These are phyloP conservation scores for Fusarium continuum DNA, from an alignment of 2,329 filamentous ascomycete species.

Conservation along the genomic window DNA sequence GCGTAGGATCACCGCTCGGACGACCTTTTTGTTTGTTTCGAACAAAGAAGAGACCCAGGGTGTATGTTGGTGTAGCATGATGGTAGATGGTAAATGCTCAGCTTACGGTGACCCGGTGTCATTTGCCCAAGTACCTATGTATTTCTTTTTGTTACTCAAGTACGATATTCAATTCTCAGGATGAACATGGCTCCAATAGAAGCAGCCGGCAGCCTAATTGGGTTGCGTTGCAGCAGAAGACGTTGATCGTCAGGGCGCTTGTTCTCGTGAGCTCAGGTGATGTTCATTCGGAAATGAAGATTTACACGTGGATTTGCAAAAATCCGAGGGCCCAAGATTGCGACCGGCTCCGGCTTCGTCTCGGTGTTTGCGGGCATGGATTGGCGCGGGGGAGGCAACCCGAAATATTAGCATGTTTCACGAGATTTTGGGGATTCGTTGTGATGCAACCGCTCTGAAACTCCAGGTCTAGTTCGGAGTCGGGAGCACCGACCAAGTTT, in stretches of 20 bases:
- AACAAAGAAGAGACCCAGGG: slow-evolving; percentile 26
- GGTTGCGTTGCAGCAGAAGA: background rate
- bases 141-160: background rate
- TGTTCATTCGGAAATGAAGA: slow-evolving; percentile 28
- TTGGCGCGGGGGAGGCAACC: slow-evolving; percentile 38
- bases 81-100: slow-evolving; percentile 1
- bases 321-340: slow-evolving; percentile 10
- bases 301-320: slow-evolving; percentile 18
- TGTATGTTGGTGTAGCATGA: slow-evolving; percentile 1
- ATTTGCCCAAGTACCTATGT: background rate
- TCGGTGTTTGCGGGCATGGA: slow-evolving; percentile 30
- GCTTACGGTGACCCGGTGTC: background rate
- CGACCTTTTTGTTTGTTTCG: slow-evolving; percentile 17
- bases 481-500: slow-evolving; percentile 17
- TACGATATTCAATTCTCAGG: too few relatives aligned
- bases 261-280: slow-evolving; percentile 2
- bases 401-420: slow-evolving; percentile 40
- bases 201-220: background rate
- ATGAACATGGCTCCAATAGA: background rate
- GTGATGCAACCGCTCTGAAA: slow-evolving; percentile 40
- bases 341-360: slow-evolving; percentile 2
- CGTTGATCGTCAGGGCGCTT: slow-evolving; percentile 1
- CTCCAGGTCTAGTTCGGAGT: slow-evolving; percentile 20
- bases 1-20: background rate
- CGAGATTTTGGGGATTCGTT: slow-evolving; percentile 28